These are phyloP conservation scores for Boletus rufocinnamomeus DNA, from an alignment of 768 basidiomycete species.

Conservation along the genomic window DNA sequence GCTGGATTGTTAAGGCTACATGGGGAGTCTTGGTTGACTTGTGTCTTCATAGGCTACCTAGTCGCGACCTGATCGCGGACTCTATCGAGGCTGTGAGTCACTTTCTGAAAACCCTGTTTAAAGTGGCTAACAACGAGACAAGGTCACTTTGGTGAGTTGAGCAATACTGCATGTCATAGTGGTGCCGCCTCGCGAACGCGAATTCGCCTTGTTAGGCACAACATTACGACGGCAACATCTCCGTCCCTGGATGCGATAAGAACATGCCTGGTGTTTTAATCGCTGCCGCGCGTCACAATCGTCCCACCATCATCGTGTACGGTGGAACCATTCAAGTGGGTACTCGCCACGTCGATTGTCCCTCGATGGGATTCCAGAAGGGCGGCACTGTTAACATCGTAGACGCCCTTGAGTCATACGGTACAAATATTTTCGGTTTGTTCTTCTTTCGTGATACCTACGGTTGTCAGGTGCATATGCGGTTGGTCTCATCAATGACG, in stretches of 20 bases:
- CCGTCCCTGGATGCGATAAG: slow-evolving; percentile 90
- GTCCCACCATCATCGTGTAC: slow-evolving; percentile 86
- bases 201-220: slow-evolving; percentile 56
- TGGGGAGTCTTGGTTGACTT: slow-evolving; percentile 1
- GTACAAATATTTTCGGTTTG: slow-evolving; percentile 35
- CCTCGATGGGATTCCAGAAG: slow-evolving; percentile 70
- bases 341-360: slow-evolving; percentile 75
- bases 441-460: slow-evolving; percentile 1
- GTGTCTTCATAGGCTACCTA: slow-evolving; percentile 59
- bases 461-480: slow-evolving; percentile 62
- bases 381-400: slow-evolving; percentile 83
- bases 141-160: slow-evolving; percentile 58
- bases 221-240: slow-evolving; percentile 86
- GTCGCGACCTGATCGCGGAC: slow-evolving; percentile 87
- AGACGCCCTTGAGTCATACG: slow-evolving; percentile 84
- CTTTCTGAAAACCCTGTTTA: not conserved
- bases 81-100: slow-evolving; percentile 75
- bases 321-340: slow-evolving; percentile 85
- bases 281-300: slow-evolving; percentile 83
- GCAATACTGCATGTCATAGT: not conserved
- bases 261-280: slow-evolving; percentile 92
- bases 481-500: slow-evolving; percentile 75
- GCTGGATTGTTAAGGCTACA: not conserved
- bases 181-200: not conserved
- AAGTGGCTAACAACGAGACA: slow-evolving; percentile 13